These are phyloP conservation scores for Clonostachys rhizophaga DNA, from an alignment of 2,329 filamentous ascomycete species.

Conservation along the genomic window DNA sequence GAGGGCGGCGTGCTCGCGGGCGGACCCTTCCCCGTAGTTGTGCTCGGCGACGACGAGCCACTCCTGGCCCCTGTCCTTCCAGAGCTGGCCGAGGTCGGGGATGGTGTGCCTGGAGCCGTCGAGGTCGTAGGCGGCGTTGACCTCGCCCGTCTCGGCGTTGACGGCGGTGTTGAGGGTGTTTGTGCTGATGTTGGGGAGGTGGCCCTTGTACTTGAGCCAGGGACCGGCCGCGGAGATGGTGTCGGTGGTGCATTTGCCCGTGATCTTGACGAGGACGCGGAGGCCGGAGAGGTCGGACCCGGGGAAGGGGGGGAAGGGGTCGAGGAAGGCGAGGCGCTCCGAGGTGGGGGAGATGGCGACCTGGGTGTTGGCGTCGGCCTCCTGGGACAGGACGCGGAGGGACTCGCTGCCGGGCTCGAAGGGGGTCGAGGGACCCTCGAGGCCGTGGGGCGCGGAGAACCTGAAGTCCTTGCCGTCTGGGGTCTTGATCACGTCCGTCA, in stretches of 20 bases:
- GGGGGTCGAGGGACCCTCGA: constrained; percentile 53
- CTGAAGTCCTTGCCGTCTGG: constrained; percentile 78
- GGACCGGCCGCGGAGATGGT: constrained; percentile 96
- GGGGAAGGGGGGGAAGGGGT: constrained; percentile 87
- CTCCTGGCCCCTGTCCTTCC: constrained; percentile 69
- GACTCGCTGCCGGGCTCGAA: constrained; percentile 76
- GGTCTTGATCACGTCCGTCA: constrained; percentile 79
- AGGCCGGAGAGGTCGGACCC: constrained; percentile 68
- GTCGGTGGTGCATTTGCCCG: constrained; percentile 97
- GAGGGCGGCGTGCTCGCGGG: constrained; percentile 83
- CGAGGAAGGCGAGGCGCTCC: constrained; percentile 81
- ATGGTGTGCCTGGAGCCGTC: constrained; percentile 73
- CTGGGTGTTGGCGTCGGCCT: constrained; percentile 64
- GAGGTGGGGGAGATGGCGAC: constrained; percentile 85
- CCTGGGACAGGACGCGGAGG: constrained; percentile 68
- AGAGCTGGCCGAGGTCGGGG: constrained; percentile 79
- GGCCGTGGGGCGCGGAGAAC: constrained; percentile 75
- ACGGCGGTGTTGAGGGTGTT: constrained; percentile 96
- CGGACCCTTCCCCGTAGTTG: constrained; percentile 92
- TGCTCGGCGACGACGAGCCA: constrained; percentile 97
- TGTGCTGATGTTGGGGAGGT: constrained; percentile 94
- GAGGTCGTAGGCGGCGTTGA: constrained; percentile 86
- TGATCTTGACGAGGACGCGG: constrained; percentile 89
- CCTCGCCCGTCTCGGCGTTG: constrained; percentile 88
- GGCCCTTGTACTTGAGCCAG: constrained; percentile 99